Evolutionary conservation across 345 rosid genomes (phyloP), one percentile per base, ranked within the genome.

Genomic region (Cardamine chenopodiifolia): DNA sequence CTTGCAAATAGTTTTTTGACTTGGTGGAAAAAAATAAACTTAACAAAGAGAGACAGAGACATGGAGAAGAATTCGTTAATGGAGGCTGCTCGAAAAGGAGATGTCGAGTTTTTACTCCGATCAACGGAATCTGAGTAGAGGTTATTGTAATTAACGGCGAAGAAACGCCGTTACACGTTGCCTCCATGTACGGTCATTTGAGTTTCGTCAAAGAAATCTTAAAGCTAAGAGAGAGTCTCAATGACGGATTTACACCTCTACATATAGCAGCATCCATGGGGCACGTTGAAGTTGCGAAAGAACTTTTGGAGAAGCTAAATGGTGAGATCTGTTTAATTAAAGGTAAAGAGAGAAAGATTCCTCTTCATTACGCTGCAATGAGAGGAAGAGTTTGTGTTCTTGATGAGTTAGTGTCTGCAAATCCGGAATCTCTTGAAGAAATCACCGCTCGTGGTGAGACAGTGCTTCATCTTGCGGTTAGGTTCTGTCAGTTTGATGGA

Each of bases 321-420:
- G 14, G 40, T 58, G 66, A 73, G 29, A 67, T 82, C 5, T 80
- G 84, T 35, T 79, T 75, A 34, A 53, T 80, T 60, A 82, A 84
- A 71, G 85, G 87, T 28, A 75, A 72, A 71, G 85, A 80, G 1
- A 68, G 78, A 12, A 79, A 49, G 69, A 62, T 80, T 60, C 70
- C 82, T 8, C 83, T 82, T 66, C 85, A 82, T 55, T 82, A 68
- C 37, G 79, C 80, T 14, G 74, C 76, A 15, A 74, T 71, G 62
- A 77, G 79, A 37, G 80, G 85, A 7, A 79, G 72, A 44, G 44
- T 69, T 52, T 15, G 62, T 13, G 74, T 74, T 71, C 50, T 82
- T 20, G 53, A 67, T 54, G 77, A 75, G 62, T 55, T 75, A 68
- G 63, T 84, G 1, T 68, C 73, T 12, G 77, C 85, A 26, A 71